Evolutionary conservation across 768 basidiomycete genomes (phyloP).

Genomic region (Phanerochaete carnosa): DNA sequence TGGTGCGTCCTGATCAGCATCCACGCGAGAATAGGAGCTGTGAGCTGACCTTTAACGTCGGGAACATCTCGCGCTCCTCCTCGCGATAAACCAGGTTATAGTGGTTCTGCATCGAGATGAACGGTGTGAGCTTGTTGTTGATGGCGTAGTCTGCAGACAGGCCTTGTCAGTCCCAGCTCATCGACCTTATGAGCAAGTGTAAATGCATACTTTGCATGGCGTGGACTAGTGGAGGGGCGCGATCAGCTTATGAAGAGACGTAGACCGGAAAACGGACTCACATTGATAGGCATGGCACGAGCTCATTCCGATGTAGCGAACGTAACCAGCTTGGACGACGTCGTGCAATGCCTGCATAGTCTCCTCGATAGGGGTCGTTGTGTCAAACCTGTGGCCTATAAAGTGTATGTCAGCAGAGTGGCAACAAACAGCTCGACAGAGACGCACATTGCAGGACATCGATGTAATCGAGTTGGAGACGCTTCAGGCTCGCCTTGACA

Average conservation of each 20-base stretch:
- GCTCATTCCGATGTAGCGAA: conserved; percentile 40
- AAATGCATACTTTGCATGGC: conserved; percentile 28
- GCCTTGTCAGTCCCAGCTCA: no score
- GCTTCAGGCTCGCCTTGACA: conserved; percentile 58
- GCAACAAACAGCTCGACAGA: no score
- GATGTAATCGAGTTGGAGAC: conserved; percentile 73
- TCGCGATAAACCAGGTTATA: conserved; percentile 42
- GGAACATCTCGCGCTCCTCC: conserved; percentile 43
- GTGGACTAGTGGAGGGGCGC: conserved; percentile 25
- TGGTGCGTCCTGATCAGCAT: not conserved
- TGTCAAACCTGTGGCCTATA: conserved; percentile 29
- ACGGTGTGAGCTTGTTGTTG: conserved; percentile 32
- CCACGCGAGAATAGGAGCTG: no score
- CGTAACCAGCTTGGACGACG: conserved; percentile 42
- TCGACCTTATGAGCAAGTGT: no score
- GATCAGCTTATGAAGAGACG: no score
- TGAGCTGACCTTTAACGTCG: conserved; percentile 26
- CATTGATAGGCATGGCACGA: conserved; percentile 36
- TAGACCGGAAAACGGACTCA: conserved; percentile 4
- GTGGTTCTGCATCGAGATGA: conserved; percentile 48
- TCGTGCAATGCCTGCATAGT: conserved; percentile 48
- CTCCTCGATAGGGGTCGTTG: conserved; percentile 41
- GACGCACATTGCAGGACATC: conserved; percentile 66
- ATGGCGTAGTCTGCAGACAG: conserved; percentile 15
- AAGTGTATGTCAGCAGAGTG: not conserved